These are phyloP conservation scores for Fusarium clavum DNA, from an alignment of 2,329 filamentous ascomycete species.

Conservation along the genomic window DNA sequence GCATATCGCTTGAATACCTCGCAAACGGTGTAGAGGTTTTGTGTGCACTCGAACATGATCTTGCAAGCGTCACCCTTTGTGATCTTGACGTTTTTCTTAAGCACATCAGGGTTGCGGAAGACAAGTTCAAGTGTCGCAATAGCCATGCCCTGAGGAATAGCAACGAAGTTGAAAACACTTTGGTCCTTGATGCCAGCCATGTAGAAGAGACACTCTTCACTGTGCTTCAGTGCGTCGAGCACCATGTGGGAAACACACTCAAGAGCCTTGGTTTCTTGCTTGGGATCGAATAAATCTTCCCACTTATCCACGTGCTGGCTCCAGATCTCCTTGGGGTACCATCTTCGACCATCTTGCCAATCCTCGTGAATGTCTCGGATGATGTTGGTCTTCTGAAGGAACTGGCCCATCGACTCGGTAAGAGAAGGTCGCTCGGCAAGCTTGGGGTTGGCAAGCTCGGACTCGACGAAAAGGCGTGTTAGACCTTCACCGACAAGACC, in stretches of 20 bases:
- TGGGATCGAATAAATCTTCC: constrained; percentile 87
- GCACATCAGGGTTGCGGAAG: constrained; percentile 90
- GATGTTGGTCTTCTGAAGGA: constrained; percentile 98
- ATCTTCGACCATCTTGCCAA: constrained; percentile 84
- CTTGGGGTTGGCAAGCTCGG: constrained; percentile 85
- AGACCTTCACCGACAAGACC: constrained; percentile 95
- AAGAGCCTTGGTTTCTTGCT: constrained; percentile 80
- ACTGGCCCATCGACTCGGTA: constrained; percentile 96
- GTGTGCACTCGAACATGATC: constrained; percentile 91
- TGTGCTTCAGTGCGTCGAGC: constrained; percentile 85
- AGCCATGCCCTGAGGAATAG: constrained; percentile 96
- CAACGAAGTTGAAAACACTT: constrained; percentile 98
- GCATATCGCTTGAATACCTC: constrained; percentile 83
- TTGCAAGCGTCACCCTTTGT: constrained; percentile 93
- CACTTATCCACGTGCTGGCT: constrained; percentile 92
- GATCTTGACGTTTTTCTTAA: constrained; percentile 92
- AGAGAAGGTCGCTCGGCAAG: constrained; percentile 82
- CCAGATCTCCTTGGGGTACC: constrained; percentile 98
- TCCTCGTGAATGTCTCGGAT: constrained; percentile 96
- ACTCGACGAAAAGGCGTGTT: constrained; percentile 89
- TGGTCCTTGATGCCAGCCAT: constrained; percentile 95
- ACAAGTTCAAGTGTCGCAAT: constrained; percentile 93
- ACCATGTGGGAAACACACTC: constrained; percentile 95
- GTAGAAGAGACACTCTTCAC: constrained; percentile 96
- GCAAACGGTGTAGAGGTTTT: constrained; percentile 85